phyloP scores from a whole-genome alignment of 345 rosid species.

The Raphanus sativus region DNA sequence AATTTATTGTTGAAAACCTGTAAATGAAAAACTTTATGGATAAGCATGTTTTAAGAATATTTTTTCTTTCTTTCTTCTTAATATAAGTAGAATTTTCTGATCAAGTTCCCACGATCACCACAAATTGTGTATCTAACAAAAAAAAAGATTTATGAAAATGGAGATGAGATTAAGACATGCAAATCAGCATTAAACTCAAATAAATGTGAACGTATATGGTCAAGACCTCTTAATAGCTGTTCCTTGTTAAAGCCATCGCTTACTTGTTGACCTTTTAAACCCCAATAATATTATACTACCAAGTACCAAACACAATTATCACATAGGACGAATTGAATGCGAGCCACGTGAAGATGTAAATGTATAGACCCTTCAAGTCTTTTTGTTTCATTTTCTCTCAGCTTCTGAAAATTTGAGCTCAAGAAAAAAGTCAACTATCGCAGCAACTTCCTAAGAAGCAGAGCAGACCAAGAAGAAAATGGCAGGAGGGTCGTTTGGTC shows the following conservation, averaged over 20 bases:
- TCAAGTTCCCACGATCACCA: not conserved
- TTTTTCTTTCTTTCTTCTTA: not conserved
- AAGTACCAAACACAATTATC: conserved; percentile 1
- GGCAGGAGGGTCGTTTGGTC: conserved; percentile 82
- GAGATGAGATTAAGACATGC: conserved; percentile 14
- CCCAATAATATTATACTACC: not conserved
- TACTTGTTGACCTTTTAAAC: not conserved
- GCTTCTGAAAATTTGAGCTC: not conserved
- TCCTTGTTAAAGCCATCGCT: not conserved
- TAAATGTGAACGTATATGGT: not conserved
- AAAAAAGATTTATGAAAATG: not conserved
- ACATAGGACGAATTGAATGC: conserved; percentile 10
- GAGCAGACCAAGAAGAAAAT: conserved; percentile 35
- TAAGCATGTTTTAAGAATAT: not conserved
- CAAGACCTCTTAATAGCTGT: not conserved
- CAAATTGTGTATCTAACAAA: not conserved
- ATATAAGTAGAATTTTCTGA: not conserved
- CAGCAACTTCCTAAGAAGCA: not conserved
- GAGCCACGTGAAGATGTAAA: conserved; percentile 22
- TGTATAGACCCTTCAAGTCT: not conserved
- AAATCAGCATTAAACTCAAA: not conserved
- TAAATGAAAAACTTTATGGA: not conserved
- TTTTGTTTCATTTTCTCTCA: conserved; percentile 3
- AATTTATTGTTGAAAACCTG: not conserved
- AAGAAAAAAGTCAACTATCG: not conserved